Evolutionary conservation across 352 stramenopile species (phyloP), one percentile per base, ranked within the genome.

Genomic region (Phytophthora capsici): DNA sequence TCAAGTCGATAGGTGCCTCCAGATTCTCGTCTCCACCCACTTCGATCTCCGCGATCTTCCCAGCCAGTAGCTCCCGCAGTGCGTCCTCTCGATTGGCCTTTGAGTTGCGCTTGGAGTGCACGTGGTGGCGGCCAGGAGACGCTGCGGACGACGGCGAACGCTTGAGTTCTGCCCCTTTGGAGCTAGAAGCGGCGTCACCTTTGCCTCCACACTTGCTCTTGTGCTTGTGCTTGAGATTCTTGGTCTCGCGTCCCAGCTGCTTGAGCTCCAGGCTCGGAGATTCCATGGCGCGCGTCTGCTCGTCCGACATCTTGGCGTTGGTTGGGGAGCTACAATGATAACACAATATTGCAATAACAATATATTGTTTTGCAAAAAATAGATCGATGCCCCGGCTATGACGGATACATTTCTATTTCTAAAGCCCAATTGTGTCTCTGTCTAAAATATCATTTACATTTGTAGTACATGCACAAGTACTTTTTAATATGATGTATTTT

Each of bases 31-130:
- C 82, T 45, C 82, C 84, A 30, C 88, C 88, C 40, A 96, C 78
- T 77, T 96, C 80, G 43, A 96, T 81, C 69, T 94, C 83, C 1
- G 86, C 88, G 53, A 96, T 96, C 63, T 96, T 96, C 34, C 84
- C 84, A 10, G 83, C 72, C 44, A 96, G 71, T 23, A 96, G 56
- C 34, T 96, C 86, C n/a, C 82, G 74, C 58, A 96, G 63, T 23
- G 80, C 75, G 32, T 90, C 84, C 49, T 91, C 86, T 1, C 72
- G 62, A 28, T 57, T 65, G 17, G 51, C 26, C 50, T 77, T 71
- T 25, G 32, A 48, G 54, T 50, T 52, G 54, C 63, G 50, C 16
- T 76, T 76, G 34, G 41, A 51, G 51, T 67, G 63, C 23, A 53
- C 45, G 49, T 75, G 69, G 49, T 78, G 73, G 34, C 65, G 66